phyloP scores from a whole-genome alignment of 1,284 basidiomycete species.

The Pseudozyma hubeiensis region DNA sequence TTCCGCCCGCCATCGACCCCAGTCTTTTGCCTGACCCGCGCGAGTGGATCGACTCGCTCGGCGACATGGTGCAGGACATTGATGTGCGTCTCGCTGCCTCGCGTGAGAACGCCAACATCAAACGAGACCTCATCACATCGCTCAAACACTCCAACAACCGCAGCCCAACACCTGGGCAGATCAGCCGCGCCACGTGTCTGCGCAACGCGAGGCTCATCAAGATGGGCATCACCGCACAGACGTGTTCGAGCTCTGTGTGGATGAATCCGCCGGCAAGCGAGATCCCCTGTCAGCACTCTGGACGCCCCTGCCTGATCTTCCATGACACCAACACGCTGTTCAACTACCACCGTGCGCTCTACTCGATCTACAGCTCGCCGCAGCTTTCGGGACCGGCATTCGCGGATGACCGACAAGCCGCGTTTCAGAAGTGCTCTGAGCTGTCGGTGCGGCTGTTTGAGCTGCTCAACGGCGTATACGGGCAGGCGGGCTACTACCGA shows the following conservation, averaged over 20 bases:
- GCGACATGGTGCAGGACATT: conserved; percentile 53
- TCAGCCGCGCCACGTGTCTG: conserved; percentile 47
- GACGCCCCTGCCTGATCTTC: conserved; percentile 48
- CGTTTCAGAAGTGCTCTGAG: conserved; percentile 50
- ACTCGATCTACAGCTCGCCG: conserved; percentile 51
- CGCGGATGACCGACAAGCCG: conserved; percentile 39
- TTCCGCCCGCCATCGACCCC: conserved; percentile 52
- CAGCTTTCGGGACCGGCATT: conserved; percentile 34
- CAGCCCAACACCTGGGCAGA: conserved; percentile 35
- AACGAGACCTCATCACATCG: conserved; percentile 46
- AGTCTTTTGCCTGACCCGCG: conserved; percentile 43
- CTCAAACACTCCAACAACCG: conserved; percentile 44
- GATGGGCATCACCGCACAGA: conserved; percentile 52
- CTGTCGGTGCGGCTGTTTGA: conserved; percentile 50
- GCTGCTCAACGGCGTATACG: conserved; percentile 46
- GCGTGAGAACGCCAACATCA: conserved; percentile 53
- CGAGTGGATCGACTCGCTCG: conserved; percentile 52
- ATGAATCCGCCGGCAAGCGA: conserved; percentile 50
- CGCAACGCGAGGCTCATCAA: conserved; percentile 51
- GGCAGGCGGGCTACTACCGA: conserved; percentile 47
- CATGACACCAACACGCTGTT: conserved; percentile 53
- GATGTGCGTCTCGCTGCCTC: conserved; percentile 52
- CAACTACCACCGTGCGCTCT: conserved; percentile 53
- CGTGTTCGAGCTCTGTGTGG: conserved; percentile 36
- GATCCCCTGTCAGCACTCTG: conserved; percentile 49